A percentile compares a stretch with the other conserved stretches of the same genome.
Conservation (phyloP, 2,329 filamentous ascomycete species). For the Colletotrichum sp. region DNA sequence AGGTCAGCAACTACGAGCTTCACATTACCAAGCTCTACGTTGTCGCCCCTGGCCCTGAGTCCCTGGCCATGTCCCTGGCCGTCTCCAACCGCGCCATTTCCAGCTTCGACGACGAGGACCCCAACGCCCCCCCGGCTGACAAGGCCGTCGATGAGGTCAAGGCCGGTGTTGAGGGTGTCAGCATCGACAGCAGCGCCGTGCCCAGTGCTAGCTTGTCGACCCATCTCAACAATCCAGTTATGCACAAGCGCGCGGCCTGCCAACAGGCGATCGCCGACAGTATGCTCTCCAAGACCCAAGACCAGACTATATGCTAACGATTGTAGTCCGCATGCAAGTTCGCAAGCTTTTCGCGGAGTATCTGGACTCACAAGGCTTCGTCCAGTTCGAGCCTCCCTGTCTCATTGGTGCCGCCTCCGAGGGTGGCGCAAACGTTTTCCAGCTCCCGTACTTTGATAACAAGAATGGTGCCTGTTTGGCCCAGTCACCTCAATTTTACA, state of each 20-base stretch:
- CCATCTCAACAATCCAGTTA: constrained; percentile 87
- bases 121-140: constrained; percentile 33
- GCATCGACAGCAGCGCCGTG: constrained; percentile 39
- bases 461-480: constrained; percentile 72
- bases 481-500: constrained; percentile 85
- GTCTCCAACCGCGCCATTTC: constrained; percentile 82
- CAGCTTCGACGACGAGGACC: constrained; percentile 65
- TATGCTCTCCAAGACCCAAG: not conserved
- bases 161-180: constrained; percentile 44
- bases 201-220: constrained; percentile 84
- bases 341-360: too few relatives aligned
- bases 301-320: not conserved
- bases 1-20: constrained; percentile 80
- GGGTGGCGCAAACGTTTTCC: constrained; percentile 91
- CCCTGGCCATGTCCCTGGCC: constrained; percentile 63
- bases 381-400: constrained; percentile 85
- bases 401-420: constrained; percentile 90
- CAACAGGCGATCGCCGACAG: constrained; percentile 76
- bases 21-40: constrained; percentile 88
- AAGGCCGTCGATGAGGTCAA: constrained; percentile 29
- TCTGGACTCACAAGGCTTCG: not conserved
- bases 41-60: constrained; percentile 66
- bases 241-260: constrained; percentile 90
- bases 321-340: constrained; percentile 39
- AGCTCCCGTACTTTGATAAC: constrained; percentile 86